phyloP scores from a whole-genome alignment of 331 rosid genomes.

The Prunus yedoensis region DNA sequence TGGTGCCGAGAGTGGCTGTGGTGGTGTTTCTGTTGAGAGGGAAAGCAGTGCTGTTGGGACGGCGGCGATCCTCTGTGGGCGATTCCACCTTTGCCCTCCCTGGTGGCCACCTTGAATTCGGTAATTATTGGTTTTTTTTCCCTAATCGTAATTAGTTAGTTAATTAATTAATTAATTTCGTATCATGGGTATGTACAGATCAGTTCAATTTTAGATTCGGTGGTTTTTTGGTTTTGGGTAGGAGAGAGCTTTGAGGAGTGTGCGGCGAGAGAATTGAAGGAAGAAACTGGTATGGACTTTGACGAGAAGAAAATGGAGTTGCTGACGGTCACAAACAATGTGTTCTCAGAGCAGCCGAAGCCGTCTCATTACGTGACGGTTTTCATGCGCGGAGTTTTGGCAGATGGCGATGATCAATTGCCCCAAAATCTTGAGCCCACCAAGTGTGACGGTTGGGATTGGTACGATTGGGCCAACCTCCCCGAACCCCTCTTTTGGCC shows the following conservation, averaged over 20 bases:
- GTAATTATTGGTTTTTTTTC: slow-evolving; percentile 23
- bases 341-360: slow-evolving; percentile 43
- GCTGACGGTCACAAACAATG: slow-evolving; percentile 54
- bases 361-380: slow-evolving; percentile 60
- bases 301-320: slow-evolving; percentile 39
- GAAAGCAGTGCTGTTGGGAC: slow-evolving; percentile 52
- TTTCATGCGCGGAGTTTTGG: slow-evolving; percentile 42
- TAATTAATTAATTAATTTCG: not conserved
- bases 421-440: slow-evolving; percentile 58
- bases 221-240: slow-evolving; percentile 6
- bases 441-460: slow-evolving; percentile 89
- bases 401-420: slow-evolving; percentile 28
- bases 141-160: no score
- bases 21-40: slow-evolving; percentile 64
- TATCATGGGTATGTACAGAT: no score
- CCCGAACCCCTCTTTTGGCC: no score
- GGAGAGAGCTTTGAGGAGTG: slow-evolving; percentile 86
- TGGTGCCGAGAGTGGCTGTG: slow-evolving; percentile 60
- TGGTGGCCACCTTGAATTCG: slow-evolving; percentile 90
- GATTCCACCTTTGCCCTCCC: slow-evolving; percentile 68
- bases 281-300: slow-evolving; percentile 65
- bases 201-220: not conserved
- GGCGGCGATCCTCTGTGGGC: slow-evolving; percentile 66
- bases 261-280: slow-evolving; percentile 66
- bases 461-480: no score